These are phyloP conservation scores for Nyctanthes arbortristis DNA, from an alignment of 257 asterid genomes.

Conservation along the genomic window DNA sequence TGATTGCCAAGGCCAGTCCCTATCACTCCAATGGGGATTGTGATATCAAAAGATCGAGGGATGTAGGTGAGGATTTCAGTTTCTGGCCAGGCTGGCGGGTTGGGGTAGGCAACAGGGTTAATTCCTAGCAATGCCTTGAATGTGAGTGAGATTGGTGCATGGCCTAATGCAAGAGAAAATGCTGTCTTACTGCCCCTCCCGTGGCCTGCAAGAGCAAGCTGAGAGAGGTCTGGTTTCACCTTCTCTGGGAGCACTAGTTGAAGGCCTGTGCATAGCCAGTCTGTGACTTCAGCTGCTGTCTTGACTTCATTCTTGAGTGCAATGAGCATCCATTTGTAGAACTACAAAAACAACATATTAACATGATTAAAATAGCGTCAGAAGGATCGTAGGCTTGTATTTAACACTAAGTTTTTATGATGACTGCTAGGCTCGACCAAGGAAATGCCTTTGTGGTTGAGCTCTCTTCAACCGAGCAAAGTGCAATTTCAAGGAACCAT, in stretches of 20 bases:
- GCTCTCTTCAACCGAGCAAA: too few relatives aligned
- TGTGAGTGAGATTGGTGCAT: constrained; percentile 32
- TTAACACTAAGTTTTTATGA: not conserved
- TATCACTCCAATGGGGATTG: constrained; percentile 52
- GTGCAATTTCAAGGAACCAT: too few relatives aligned
- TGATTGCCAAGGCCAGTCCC: constrained; percentile 63
- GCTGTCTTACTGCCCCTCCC: constrained; percentile 66
- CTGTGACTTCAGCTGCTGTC: constrained; percentile 24
- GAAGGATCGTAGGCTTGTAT: not conserved
- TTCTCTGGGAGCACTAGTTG: constrained; percentile 33
- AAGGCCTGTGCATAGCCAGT: constrained; percentile 33
- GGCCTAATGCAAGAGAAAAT: constrained; percentile 54
- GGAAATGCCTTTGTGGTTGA: too few relatives aligned
- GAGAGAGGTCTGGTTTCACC: constrained; percentile 44
- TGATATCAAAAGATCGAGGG: constrained; percentile 48
- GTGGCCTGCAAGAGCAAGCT: constrained; percentile 64
- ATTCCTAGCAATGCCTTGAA: constrained; percentile 65
- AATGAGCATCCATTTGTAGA: constrained; percentile 32
- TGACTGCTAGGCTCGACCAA: too few relatives aligned
- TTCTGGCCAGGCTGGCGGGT: constrained; percentile 35
- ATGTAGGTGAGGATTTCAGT: constrained; percentile 50
- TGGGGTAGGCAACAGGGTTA: constrained; percentile 56
- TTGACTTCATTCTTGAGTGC: constrained; percentile 44
- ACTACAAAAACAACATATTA: constrained; percentile 23
- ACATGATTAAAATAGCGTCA: not conserved